Evolutionary conservation across 2,329 filamentous ascomycete genomes (phyloP).

Genomic region (Aspergillus novofumigatus): DNA sequence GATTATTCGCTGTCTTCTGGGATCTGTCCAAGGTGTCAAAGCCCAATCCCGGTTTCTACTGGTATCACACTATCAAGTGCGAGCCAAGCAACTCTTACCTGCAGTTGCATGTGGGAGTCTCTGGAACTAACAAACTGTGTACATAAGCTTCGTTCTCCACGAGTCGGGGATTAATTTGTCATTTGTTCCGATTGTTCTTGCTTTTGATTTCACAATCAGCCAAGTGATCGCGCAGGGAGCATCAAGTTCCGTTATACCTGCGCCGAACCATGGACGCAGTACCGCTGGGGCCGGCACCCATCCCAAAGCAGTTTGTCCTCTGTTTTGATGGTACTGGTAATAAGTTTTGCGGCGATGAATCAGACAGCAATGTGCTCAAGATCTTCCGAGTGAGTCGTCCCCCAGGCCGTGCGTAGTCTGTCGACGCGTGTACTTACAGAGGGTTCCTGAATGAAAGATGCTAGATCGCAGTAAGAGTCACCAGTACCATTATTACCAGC

Average conservation of each 20-base stretch:
- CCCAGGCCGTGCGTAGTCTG: neutral
- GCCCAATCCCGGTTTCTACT: neutral
- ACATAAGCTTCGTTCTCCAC: constrained; percentile 2
- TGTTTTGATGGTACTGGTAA: constrained; percentile 45
- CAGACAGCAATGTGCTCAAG: constrained; percentile 46
- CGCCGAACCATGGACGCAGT: constrained; percentile 6
- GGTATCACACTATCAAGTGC: neutral
- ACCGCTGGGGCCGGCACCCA: constrained; percentile 15
- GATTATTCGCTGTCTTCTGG: neutral
- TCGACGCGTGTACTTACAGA: neutral
- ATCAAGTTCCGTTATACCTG: neutral
- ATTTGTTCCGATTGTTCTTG: neutral
- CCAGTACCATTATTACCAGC: constrained; percentile 42
- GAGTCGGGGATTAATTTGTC: neutral
- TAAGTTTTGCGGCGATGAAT: constrained; percentile 41
- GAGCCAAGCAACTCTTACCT: neutral
- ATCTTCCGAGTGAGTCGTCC: constrained; percentile 38
- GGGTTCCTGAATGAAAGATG: constrained; percentile 24
- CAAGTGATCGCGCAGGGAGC: neutral
- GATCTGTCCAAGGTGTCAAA: neutral
- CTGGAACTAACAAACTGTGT: neutral
- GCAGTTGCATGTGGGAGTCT: constrained; percentile 5
- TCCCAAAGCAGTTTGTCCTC: constrained; percentile 38
- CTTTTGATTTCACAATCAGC: neutral
- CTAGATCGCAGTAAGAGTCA: constrained; percentile 37